Base-by-base conservation (phyloP, 2,329 filamentous ascomycete species). In the Monosporascus ibericus region DNA sequence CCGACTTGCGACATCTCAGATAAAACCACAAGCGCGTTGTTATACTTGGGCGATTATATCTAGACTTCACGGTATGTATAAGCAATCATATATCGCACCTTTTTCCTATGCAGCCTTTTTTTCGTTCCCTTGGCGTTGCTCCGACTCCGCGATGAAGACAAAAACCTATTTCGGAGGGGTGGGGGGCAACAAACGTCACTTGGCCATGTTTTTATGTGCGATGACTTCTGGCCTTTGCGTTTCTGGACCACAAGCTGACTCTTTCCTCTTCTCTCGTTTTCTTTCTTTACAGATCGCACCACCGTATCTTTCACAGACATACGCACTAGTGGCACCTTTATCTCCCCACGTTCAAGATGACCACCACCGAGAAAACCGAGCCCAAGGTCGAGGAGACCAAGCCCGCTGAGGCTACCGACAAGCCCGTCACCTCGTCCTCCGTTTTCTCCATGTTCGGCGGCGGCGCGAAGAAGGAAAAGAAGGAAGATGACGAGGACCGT, bases 401-500 rank as follows among this genome's bases (percentile, higher is more conserved):
- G 66, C 66, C 71, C 51, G 68, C 69, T 56, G 70, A 69, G 62
- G 63, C 55, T 24, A 59, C 63, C 40, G 70, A 71, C 48, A 70
- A 70, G 63, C 63, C 66, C 53, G 75, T 80, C 51, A 82, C 76
- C 57, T 77, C 78, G 18, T 82, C 82, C 8, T 79, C 82, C 62
- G 89, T 97, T 60, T 97, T 97, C 79, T 92, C 90, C 73, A 97
- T 99, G 94, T 99, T 99, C 69, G 94, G 94, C 64, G 94, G 94
- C 59, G 94, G 94, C 57, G 89, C 89, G 55, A 95, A 95, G 84
- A 97, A 96, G 80, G 90, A 94, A 77, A 92, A 90, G 81, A 95
- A 94, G 81, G 84, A 85, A 57, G 87, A 89, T 54, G 77, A 88
- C 34, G 88, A 89, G 67, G 90, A 88, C 62, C 86, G 85, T 59